phyloP scores from a whole-genome alignment of 805 yeast species.

The Barnettozyma sp. region DNA sequence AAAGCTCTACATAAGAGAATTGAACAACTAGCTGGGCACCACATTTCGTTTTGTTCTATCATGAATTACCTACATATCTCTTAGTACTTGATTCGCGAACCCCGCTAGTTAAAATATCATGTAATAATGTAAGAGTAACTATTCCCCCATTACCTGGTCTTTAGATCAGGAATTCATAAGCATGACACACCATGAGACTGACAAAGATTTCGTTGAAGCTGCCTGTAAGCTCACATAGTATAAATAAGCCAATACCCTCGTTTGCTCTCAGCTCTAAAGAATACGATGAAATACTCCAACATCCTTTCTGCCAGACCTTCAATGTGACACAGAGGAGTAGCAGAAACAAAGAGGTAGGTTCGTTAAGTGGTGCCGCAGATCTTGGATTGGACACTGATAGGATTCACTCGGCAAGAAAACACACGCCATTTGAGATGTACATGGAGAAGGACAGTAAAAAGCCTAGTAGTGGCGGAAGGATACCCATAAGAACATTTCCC shows the following conservation, averaged over 20 bases:
- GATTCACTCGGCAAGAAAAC: neutral
- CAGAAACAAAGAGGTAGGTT: neutral
- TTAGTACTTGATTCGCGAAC: too few relatives aligned
- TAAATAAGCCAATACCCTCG: slow-evolving; percentile 1
- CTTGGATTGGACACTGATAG: neutral
- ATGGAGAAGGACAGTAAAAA: slow-evolving; percentile 4
- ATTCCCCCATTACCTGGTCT: too few relatives aligned
- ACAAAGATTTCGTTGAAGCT: slow-evolving; percentile 5
- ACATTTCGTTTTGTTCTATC: too few relatives aligned
- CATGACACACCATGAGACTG: too few relatives aligned
- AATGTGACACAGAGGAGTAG: neutral
- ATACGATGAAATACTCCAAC: slow-evolving; percentile 1
- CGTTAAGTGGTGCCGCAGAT: neutral
- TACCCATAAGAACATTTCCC: slow-evolving; percentile 4
- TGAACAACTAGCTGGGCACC: too few relatives aligned
- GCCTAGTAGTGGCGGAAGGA: too few relatives aligned
- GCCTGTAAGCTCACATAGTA: too few relatives aligned
- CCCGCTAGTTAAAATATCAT: too few relatives aligned
- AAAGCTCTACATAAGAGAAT: too few relatives aligned
- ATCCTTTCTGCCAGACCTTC: slow-evolving; percentile 2
- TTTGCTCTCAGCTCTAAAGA: slow-evolving; percentile 3
- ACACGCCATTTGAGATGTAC: slow-evolving; percentile 17
- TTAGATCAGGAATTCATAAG: too few relatives aligned
- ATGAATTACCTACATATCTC: too few relatives aligned
- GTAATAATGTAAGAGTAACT: too few relatives aligned